Evolutionary conservation across 73 alveolate species (phyloP).

Genomic region (Tetrahymena elliotti): DNA sequence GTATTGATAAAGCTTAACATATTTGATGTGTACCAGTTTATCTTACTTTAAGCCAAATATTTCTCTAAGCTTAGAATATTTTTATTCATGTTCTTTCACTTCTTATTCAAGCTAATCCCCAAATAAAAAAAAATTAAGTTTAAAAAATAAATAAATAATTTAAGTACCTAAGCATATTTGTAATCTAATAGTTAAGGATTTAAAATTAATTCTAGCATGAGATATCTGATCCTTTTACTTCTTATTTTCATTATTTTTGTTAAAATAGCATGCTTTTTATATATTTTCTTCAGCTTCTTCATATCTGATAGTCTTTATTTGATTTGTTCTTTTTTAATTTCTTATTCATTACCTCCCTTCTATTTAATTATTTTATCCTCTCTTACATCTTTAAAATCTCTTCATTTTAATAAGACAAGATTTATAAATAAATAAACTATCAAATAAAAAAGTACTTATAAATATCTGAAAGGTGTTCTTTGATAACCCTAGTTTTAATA

Average conservation of each 20-base stretch:
- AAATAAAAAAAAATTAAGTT: too few species aligned
- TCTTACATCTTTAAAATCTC: neutral
- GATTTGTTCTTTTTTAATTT: neutral
- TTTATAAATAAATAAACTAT: neutral
- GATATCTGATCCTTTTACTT: neutral
- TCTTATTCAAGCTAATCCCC: neutral
- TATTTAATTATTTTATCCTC: neutral
- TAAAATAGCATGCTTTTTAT: neutral
- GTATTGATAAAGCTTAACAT: neutral
- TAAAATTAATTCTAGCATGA: neutral
- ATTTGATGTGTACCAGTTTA: neutral
- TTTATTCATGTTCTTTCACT: neutral
- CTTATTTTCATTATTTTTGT: neutral
- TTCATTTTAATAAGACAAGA: neutral
- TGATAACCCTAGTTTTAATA: neutral
- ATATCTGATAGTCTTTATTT: neutral
- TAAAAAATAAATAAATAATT: neutral
- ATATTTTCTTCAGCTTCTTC: neutral
- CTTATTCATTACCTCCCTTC: neutral
- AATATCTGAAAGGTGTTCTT: neutral
- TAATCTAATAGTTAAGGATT: neutral
- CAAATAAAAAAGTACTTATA: neutral
- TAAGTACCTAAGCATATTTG: neutral
- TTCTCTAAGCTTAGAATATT: neutral
- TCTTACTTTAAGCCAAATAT: neutral